Evolutionary conservation across 2,329 filamentous ascomycete species (phyloP), one percentile per base, ranked within the genome.

Genomic region (Clarireedia homoeocarpa): DNA sequence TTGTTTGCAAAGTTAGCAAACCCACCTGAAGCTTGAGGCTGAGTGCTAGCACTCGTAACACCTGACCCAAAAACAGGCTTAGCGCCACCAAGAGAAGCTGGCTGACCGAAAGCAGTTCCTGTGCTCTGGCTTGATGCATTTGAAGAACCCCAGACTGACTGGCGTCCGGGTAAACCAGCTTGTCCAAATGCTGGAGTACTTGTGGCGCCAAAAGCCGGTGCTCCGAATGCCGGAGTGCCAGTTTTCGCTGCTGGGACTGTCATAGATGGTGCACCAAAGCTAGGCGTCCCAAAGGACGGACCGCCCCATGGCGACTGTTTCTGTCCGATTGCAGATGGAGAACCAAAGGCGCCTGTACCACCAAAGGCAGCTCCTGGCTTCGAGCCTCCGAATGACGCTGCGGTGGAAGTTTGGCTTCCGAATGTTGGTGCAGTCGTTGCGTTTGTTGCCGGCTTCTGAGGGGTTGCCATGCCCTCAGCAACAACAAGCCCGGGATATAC

Each of bases 401-500:
- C 27, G 15, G 53, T 20, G 36, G 53, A 34, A 51, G 47, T 20
- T 55, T 55, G 53, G n/a, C 40, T 51, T 26, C 47, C 65, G 56
- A 74, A 69, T 61, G 62, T 57, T 64, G 55, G 38, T 49, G 45
- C 26, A 6, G 17, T 12, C 7, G 55, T 26, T 44, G 53, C 24
- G 14, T 26, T 14, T 51, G 64, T 51, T 58, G 63, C 38, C 45
- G 61, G 38, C 39, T 65, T 66, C 26, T 63, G 61, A 62, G 55
- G 65, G 46, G 62, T 57, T 17, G 61, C 47, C 20, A 59, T 53
- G 34, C 52, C 62, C 39, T 59, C 63, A 34, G 74, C 74, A 46
- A 72, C 74, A 42, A 78, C 74, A 61, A 96, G 75, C 4, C 87
- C 88, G 42, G 86, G 80, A 69, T 91, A 97, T 0, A 82, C 81